Evolutionary conservation across 345 rosid species (phyloP), one percentile per base, ranked within the genome.

Genomic region (Dovyalis caffra): DNA sequence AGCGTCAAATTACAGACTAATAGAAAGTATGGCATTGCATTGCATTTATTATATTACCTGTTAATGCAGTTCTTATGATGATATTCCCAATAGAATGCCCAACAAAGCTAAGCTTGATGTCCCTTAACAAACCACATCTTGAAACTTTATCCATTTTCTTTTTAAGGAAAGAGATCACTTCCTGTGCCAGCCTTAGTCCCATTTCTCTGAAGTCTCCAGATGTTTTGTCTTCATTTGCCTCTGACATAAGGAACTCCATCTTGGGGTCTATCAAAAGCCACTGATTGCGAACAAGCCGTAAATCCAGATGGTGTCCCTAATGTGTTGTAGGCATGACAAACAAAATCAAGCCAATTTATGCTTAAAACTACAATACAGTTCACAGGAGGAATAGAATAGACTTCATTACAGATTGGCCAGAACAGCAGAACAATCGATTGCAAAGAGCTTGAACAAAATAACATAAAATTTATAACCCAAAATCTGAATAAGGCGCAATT

Each of bases 21-120:
- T 74, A 35, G 32, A 66, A 40, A 49, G 71, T 21, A 62, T 51
- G 69, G 31, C 69, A 77, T 34, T 60, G 25, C 72, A 62, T 57
- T 56, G 72, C 49, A 51, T 75, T 28, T 29, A 80, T 66, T 64
- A 71, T 60, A 23, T 23, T 83, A 95, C 99, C 99, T 73, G 96
- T 83, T 61, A 95, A 78, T 43, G 97, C 97, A 75, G 99, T 79
- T 82, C 98, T 85, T 77, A 93, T 83, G 76, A 95, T 93, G 73
- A 95, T 77, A 70, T 93, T 95, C 81, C 98, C 99, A 76, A 95
- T 90, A 61, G 98, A 95, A 85, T 95, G 99, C 40, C 98, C 98
- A 64, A 90, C 97, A 84, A 95, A 95, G 85, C 97, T 91, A 77
- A 95, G 86, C 83, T 87, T 93, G 86, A 95, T 87, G 70, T 82